Evolutionary conservation across 2,329 filamentous ascomycete species (phyloP).

Genomic region (Beauveria sp.): DNA sequence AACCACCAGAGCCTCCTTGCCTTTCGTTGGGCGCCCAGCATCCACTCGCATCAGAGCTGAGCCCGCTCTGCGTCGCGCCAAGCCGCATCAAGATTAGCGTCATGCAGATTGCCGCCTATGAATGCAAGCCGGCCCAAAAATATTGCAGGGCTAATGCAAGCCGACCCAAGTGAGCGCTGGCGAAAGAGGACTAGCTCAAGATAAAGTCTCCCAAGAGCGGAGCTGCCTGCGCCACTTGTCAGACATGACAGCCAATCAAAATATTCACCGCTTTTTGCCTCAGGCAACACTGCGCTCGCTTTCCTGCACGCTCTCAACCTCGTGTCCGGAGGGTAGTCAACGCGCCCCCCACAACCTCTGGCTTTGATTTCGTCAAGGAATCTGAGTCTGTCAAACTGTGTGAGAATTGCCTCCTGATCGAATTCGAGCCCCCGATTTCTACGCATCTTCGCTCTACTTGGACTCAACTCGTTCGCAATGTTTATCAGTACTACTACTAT

Average conservation of each 20-base stretch:
- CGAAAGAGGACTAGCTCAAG: slow-evolving; percentile 2
- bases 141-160: slow-evolving; percentile 1
- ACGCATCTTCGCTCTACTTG: slow-evolving; percentile 4
- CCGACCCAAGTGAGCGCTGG: background rate
- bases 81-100: background rate
- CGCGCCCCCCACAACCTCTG: slow-evolving; percentile 11
- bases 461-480: slow-evolving; percentile 17
- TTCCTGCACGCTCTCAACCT: background rate
- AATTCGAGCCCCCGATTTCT: slow-evolving; percentile 7
- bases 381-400: slow-evolving; percentile 4
- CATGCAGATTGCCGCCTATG: background rate
- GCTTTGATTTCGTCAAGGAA: slow-evolving; percentile 14
- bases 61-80: background rate
- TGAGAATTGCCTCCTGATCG: slow-evolving; percentile 6
- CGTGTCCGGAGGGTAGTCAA: slow-evolving; percentile 11
- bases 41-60: slow-evolving; percentile 6
- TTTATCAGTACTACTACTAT: slow-evolving; percentile 8
- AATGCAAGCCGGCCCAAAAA: background rate
- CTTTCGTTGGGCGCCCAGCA: background rate
- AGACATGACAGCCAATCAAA: slow-evolving; percentile 9
- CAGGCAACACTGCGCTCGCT: slow-evolving; percentile 13
- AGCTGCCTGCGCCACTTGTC: background rate
- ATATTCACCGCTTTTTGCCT: slow-evolving; percentile 16
- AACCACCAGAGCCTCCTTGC: background rate
- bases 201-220: background rate